Percentiles rank a stretch among this genome's conserved stretches.
Evolutionary conservation across 2,329 filamentous ascomycete species (phyloP).

Genomic region (Eutypella sp.): DNA sequence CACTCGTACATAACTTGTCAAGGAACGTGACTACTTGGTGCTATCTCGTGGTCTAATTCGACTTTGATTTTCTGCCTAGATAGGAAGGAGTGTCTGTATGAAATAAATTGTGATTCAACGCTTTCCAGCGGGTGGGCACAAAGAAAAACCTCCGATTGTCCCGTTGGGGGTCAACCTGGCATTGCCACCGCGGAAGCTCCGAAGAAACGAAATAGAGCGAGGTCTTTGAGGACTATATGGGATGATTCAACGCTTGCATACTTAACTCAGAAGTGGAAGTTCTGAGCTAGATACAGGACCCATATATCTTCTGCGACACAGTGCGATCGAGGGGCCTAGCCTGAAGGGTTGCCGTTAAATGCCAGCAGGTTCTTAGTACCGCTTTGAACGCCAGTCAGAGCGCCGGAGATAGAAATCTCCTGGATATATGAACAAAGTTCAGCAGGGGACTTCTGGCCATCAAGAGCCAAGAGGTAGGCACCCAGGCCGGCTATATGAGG

Average conservation of each 20-base stretch:
- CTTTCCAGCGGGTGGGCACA: too few relatives aligned
- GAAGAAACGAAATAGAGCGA: too few relatives aligned
- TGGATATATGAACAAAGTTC: slow-evolving; percentile 44
- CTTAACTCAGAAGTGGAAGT: not conserved
- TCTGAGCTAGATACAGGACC: not conserved
- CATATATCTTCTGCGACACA: not conserved
- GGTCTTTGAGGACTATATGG: too few relatives aligned
- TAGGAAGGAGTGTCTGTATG: too few relatives aligned
- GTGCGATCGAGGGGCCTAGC: slow-evolving; percentile 6
- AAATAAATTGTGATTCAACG: too few relatives aligned
- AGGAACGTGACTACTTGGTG: too few relatives aligned
- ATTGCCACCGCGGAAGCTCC: too few relatives aligned
- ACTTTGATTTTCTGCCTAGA: too few relatives aligned
- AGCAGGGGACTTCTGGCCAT: slow-evolving; percentile 35
- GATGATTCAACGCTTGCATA: not conserved
- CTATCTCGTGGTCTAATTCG: too few relatives aligned
- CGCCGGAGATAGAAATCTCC: slow-evolving; percentile 34
- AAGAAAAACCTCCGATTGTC: too few relatives aligned
- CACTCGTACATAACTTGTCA: too few relatives aligned
- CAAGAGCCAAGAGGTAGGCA: slow-evolving; percentile 39
- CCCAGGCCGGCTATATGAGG: slow-evolving; percentile 31
- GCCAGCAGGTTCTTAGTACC: slow-evolving; percentile 48
- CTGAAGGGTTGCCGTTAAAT: slow-evolving; percentile 46
- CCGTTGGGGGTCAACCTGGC: too few relatives aligned
- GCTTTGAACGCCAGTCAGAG: slow-evolving; percentile 34